Conservation (phyloP, 305 asterid genomes). For the Rubia tinctorum region DNA sequence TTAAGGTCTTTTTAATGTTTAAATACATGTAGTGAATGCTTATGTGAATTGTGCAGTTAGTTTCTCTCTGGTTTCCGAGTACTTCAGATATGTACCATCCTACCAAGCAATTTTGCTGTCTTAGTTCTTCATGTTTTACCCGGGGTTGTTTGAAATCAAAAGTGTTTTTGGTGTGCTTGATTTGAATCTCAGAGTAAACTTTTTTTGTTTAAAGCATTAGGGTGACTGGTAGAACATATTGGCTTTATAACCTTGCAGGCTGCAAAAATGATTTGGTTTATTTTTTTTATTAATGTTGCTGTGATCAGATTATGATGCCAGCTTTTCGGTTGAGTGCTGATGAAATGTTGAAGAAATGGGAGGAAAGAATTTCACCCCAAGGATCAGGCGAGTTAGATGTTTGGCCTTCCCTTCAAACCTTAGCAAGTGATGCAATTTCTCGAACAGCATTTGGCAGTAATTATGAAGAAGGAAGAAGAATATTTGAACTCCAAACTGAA, state of each 20-base stretch:
- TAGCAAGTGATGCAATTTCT: conserved; percentile 33
- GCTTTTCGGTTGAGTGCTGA: conserved; percentile 26
- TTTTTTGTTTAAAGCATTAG: neutral
- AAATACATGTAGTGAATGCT: neutral
- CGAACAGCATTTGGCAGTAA: conserved; percentile 31
- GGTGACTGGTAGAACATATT: neutral
- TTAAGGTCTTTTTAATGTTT: conserved; percentile 16
- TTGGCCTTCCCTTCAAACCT: conserved; percentile 30
- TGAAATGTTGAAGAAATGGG: conserved; percentile 34
- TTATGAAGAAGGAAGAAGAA: conserved; percentile 34
- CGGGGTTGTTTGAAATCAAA: neutral
- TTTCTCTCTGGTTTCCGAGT: neutral
- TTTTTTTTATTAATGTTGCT: neutral
- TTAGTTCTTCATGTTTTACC: neutral
- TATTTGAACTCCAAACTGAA: conserved; percentile 34
- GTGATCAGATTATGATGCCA: conserved; percentile 32
- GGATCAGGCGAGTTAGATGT: conserved; percentile 31
- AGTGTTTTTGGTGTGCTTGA: neutral
- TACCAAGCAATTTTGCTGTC: no score
- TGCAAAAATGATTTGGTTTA: neutral
- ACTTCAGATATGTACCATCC: neutral
- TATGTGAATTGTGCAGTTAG: neutral
- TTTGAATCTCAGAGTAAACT: neutral
- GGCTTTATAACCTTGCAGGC: neutral
- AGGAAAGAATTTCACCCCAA: conserved; percentile 14